Conservation (phyloP, 176 grass and related monocot genomes). For the Sorghum bicolor region DNA sequence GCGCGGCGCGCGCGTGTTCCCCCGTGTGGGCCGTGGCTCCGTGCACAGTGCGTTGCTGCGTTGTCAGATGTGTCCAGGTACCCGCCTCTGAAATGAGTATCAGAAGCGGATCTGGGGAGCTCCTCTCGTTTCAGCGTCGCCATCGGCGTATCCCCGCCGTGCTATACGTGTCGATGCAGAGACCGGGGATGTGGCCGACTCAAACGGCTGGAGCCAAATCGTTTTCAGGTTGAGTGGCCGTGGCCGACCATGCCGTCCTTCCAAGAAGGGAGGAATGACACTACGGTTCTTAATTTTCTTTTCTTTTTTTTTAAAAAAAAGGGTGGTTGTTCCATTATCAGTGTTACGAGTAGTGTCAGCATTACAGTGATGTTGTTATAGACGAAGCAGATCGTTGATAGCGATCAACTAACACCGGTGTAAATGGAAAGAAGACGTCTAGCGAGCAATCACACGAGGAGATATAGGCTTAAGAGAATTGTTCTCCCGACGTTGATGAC, state of each 20-base stretch:
- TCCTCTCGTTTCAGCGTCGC: neutral
- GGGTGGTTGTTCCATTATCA: no score
- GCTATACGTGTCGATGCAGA: constrained; percentile 28
- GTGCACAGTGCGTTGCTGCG: neutral
- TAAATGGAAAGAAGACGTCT: no score
- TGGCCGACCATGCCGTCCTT: neutral
- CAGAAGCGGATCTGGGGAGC: neutral
- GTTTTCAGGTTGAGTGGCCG: neutral
- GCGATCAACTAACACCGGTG: no score
- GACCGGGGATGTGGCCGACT: neutral
- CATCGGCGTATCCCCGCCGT: constrained; percentile 19
- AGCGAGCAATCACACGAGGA: no score
- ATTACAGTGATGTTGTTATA: no score
- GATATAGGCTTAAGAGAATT: no score
- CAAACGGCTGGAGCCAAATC: neutral
- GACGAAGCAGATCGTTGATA: no score
- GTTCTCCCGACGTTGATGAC: no score
- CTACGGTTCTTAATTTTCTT: neutral
- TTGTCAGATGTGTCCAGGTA: constrained; percentile 4
- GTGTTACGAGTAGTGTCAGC: no score
- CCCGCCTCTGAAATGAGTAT: neutral
- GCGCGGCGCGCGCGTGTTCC: neutral
- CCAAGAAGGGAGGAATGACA: neutral
- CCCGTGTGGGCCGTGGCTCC: neutral
- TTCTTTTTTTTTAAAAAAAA: neutral